These are phyloP conservation scores for Psilocybe azurescens DNA, from an alignment of 768 basidiomycete genomes.

Conservation along the genomic window DNA sequence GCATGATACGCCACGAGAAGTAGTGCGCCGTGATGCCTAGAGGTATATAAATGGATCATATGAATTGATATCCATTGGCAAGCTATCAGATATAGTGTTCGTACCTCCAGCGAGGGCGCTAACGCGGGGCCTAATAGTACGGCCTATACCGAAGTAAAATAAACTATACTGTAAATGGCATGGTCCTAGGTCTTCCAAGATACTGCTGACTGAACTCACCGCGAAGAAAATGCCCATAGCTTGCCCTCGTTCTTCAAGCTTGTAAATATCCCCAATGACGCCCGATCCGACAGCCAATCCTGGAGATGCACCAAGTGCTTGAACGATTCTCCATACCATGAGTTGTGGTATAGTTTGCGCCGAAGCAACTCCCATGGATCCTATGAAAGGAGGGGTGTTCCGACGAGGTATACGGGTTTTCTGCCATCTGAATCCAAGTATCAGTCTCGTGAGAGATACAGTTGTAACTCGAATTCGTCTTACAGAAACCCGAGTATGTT, in stretches of 20 bases:
- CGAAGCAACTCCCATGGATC: conserved; percentile 60
- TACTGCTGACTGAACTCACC: conserved; percentile 26
- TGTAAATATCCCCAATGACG: conserved; percentile 67
- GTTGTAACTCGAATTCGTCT: conserved; percentile 5
- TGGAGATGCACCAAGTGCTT: conserved; percentile 65
- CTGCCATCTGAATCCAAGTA: conserved; percentile 57
- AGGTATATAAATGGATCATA: not conserved
- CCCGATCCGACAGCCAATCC: conserved; percentile 57
- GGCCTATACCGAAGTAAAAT: conserved; percentile 38
- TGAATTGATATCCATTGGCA: not conserved
- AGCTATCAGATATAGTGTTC: not conserved
- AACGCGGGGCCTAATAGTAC: conserved; percentile 62
- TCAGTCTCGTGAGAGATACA: not conserved
- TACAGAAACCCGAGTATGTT: conserved; percentile 41
- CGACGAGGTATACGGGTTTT: conserved; percentile 57
- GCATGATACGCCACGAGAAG: conserved; percentile 70
- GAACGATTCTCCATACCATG: conserved; percentile 64
- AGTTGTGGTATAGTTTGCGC: conserved; percentile 48
- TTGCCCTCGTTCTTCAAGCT: conserved; percentile 56
- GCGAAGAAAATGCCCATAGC: conserved; percentile 63
- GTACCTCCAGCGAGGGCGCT: conserved; percentile 63
- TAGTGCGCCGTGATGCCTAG: conserved; percentile 60
- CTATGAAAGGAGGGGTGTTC: conserved; percentile 63
- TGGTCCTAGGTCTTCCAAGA: not conserved
- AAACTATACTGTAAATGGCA: not conserved